Conservation (phyloP, 768 basidiomycete species). For the Boletellus ananas region DNA sequence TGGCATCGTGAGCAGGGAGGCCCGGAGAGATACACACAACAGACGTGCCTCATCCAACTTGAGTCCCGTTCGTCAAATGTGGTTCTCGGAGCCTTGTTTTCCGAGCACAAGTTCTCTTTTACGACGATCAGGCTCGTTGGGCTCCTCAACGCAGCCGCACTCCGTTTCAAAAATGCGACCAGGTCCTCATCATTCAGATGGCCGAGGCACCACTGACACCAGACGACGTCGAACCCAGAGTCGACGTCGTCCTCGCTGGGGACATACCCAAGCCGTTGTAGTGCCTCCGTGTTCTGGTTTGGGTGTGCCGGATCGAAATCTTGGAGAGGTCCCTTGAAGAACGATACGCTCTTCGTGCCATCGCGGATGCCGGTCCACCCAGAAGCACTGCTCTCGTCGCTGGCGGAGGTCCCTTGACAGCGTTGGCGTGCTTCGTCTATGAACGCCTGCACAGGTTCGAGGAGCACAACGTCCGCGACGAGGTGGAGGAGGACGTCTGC, state of each 20-base stretch:
- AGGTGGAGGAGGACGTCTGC: constrained; percentile 85
- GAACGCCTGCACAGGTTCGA: constrained; percentile 84
- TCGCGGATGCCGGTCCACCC: constrained; percentile 70
- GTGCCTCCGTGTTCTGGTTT: constrained; percentile 33
- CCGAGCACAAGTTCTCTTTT: constrained; percentile 86
- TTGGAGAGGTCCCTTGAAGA: constrained; percentile 79
- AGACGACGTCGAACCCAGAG: constrained; percentile 80
- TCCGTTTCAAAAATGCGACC: constrained; percentile 66
- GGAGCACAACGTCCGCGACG: constrained; percentile 78
- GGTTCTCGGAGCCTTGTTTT: constrained; percentile 50
- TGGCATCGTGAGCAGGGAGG: constrained; percentile 2
- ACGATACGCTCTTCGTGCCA: constrained; percentile 64
- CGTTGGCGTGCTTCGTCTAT: constrained; percentile 62
- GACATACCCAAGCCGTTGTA: constrained; percentile 68
- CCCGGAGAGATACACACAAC: background rate
- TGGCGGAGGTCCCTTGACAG: constrained; percentile 33
- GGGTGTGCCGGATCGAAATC: constrained; percentile 67
- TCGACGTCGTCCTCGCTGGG: constrained; percentile 51
- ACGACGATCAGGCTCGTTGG: constrained; percentile 67
- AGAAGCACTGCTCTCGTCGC: constrained; percentile 27
- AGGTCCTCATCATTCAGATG: constrained; percentile 79
- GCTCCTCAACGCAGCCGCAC: constrained; percentile 55
- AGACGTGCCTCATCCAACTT: constrained; percentile 73
- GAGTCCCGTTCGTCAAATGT: constrained; percentile 86
- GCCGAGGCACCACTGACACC: constrained; percentile 98